Conservation (phyloP, 805 yeast species). For the Starmerella cellae region DNA sequence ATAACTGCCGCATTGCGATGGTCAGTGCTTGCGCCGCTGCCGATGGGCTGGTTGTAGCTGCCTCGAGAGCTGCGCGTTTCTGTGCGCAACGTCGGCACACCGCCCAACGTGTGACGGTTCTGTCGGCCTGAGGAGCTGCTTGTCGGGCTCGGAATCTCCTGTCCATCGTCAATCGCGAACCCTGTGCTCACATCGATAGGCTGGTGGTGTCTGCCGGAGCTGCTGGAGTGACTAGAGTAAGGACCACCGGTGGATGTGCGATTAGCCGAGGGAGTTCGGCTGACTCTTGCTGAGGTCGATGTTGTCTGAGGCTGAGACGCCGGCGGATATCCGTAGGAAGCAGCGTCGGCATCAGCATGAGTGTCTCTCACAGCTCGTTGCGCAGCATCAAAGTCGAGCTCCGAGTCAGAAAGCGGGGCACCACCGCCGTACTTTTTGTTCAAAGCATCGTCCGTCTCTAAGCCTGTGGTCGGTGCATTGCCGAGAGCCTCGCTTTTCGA, state of each 20-base stretch:
- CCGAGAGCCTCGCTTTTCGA: neutral
- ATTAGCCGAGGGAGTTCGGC: neutral
- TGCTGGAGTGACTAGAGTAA: neutral
- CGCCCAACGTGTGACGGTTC: conserved; percentile 1
- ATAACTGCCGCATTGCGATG: conserved; percentile 17
- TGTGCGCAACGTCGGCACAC: conserved; percentile 8
- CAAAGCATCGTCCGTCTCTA: neutral
- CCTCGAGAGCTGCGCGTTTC: conserved; percentile 3
- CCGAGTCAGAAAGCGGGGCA: neutral
- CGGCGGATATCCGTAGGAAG: neutral
- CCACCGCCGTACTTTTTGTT: neutral
- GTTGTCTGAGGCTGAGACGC: neutral
- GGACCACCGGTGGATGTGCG: neutral
- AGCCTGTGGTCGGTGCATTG: neutral
- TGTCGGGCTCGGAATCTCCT: neutral
- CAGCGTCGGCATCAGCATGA: neutral
- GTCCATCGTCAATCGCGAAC: conserved; percentile 11
- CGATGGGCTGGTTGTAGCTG: neutral
- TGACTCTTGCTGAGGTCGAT: neutral
- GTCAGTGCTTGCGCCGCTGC: conserved; percentile 1
- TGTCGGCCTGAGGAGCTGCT: neutral
- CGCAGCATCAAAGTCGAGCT: conserved; percentile 4
- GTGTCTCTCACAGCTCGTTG: conserved; percentile 1
- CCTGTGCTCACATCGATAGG: conserved; percentile 18
- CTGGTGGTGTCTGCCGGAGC: conserved; percentile 6